phyloP scores from a whole-genome alignment of 176 grass and related monocot species.

The Carex pumila region DNA sequence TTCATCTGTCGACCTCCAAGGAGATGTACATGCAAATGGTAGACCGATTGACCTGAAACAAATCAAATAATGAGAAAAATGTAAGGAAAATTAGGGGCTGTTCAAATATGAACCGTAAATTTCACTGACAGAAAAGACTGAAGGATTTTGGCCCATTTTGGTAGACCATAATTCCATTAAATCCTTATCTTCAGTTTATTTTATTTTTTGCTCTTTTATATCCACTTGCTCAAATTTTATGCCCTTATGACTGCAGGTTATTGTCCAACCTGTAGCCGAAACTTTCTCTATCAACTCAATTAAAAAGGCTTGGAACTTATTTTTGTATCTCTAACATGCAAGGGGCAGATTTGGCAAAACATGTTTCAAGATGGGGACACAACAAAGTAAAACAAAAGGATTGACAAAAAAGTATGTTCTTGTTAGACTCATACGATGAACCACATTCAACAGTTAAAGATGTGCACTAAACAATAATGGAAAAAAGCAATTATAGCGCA shows the following conservation, averaged over 20 bases:
- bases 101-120: background rate
- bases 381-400: background rate
- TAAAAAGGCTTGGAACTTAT: background rate
- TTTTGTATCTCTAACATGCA: background rate
- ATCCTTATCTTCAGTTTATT: background rate
- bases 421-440: background rate
- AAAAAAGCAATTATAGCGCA: background rate
- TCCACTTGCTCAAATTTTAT: background rate
- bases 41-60: conserved; percentile 62
- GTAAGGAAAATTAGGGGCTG: background rate
- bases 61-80: background rate
- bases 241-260: background rate
- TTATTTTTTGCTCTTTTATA: background rate
- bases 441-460: background rate
- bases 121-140: too few relatives aligned
- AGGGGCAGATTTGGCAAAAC: background rate
- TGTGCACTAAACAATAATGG: background rate
- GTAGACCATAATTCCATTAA: background rate
- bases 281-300: background rate
- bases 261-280: background rate
- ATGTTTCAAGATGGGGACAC: background rate
- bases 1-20: conserved; percentile 65
- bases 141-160: background rate
- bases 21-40: conserved; percentile 68
- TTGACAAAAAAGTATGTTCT: background rate